These are phyloP conservation scores for Bruguiera hainesii DNA, from an alignment of 441 rosid genomes.

Conservation along the genomic window DNA sequence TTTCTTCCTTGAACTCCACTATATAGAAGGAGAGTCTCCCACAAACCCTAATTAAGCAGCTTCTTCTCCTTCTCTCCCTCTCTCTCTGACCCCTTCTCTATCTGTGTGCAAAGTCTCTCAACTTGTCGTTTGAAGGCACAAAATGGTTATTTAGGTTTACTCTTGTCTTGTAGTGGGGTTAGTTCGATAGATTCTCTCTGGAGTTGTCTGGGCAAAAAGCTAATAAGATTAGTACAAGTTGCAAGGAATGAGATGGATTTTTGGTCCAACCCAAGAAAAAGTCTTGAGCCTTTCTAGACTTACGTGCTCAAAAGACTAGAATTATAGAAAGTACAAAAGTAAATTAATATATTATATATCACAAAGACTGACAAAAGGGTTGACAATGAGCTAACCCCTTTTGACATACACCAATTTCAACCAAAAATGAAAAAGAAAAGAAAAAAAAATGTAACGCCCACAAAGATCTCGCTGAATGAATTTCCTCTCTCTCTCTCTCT, in stretches of 20 bases:
- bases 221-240: slow-evolving; percentile 19
- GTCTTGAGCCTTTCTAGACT: slow-evolving; percentile 6
- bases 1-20: slow-evolving; percentile 13
- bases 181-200: slow-evolving; percentile 20
- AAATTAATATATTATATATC: neutral
- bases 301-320: slow-evolving; percentile 25
- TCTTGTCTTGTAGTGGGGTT: slow-evolving; percentile 8
- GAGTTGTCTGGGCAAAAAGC: slow-evolving; percentile 10
- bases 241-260: slow-evolving; percentile 17
- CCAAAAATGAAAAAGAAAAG: neutral
- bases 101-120: too few relatives aligned
- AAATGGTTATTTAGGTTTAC: slow-evolving; percentile 3
- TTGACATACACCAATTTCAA: slow-evolving; percentile 15
- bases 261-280: slow-evolving; percentile 10
- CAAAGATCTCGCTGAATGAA: slow-evolving; percentile 9
- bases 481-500: neutral
- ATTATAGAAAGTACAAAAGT: neutral
- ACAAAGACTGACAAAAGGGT: slow-evolving; percentile 12
- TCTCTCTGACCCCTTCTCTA: neutral
- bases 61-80: neutral
- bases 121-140: slow-evolving; percentile 1
- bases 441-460: slow-evolving; percentile 25
- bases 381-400: slow-evolving; percentile 27
- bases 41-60: slow-evolving; percentile 25
- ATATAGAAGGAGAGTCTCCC: slow-evolving; percentile 19